A percentile compares a stretch with the other conserved stretches of the same genome.
Evolutionary conservation across 768 basidiomycete genomes (phyloP).

Genomic region (Leccinum uliginosum): DNA sequence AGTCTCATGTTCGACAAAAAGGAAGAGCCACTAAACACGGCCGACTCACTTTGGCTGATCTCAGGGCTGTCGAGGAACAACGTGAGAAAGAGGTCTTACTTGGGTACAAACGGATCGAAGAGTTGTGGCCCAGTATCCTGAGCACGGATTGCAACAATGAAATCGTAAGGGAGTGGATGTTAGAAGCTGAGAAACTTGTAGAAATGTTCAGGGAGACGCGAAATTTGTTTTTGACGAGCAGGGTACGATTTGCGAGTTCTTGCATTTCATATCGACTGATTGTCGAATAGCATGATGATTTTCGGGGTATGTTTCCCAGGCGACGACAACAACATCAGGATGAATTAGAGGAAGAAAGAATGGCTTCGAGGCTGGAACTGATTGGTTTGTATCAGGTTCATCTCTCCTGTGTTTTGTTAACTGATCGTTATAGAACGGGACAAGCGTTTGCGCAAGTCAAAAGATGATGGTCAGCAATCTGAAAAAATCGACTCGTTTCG

Average conservation of each 20-base stretch:
- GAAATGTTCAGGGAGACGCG: conserved; percentile 88
- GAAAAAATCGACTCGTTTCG: conserved; percentile 67
- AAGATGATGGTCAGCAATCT: conserved; percentile 35
- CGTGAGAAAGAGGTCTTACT: conserved; percentile 61
- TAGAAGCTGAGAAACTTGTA: conserved; percentile 80
- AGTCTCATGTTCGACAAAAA: conserved; percentile 37
- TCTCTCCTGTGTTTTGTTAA: not conserved
- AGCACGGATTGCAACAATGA: conserved; percentile 39
- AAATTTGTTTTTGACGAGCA: conserved; percentile 72
- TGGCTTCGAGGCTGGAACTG: conserved; percentile 55
- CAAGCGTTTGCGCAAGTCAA: conserved; percentile 45
- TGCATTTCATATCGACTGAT: not conserved
- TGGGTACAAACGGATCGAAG: conserved; percentile 56
- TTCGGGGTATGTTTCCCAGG: conserved; percentile 18
- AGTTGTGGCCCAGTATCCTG: conserved; percentile 58
- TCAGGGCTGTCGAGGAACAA: conserved; percentile 58
- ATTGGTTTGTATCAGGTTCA: conserved; percentile 43
- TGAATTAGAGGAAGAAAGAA: conserved; percentile 15
- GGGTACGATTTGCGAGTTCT: conserved; percentile 47
- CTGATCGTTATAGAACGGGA: conserved; percentile 48
- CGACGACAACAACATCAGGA: conserved; percentile 14
- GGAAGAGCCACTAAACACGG: conserved; percentile 25
- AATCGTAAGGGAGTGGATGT: conserved; percentile 68
- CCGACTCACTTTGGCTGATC: conserved; percentile 53
- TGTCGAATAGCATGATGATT: conserved; percentile 29